Evolutionary conservation across 1,139 yeast species (phyloP), one percentile per base, ranked within the genome.

Genomic region (Hansenula lynferdii): DNA sequence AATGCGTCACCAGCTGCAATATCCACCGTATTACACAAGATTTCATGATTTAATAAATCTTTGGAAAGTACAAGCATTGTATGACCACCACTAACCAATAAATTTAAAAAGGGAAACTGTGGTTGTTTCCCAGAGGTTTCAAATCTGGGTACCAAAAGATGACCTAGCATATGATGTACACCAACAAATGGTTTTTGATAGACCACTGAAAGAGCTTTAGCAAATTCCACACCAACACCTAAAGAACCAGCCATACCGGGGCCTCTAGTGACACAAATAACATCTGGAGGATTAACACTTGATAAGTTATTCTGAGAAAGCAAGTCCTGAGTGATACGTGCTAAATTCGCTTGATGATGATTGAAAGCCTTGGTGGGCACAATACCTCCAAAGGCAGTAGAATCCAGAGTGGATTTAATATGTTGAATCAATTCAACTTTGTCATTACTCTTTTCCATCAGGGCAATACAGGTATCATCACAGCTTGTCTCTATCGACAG

Each of bases 101-200:
- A 62, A 51, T 94, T 85, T 19, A 87, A 53, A 51, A 84, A 87
- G 3, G 99, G 98, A 53, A 73, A 92, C 32, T 61, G 45, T 0
- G 94, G 92, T 0, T 42, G 40, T 22, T 35, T 37, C n/a, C 67
- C 80, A 51, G 61, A 69, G 44, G 53, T 56, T 37, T 42, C 56
- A 47, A 84, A 62, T 32, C 90, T 66, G 0, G 96, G 83, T 0
- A 86, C 72, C 27, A 92, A 61, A 8, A 92, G 62, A 62, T 92
- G 99, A 0, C 96, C 98, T 39, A 92, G 67, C 98, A 92, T 92
- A 54, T 94, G 98, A 55, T 94, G 96, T 0, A 92, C 96, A 0
- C 97, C 97, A 1, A 92, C 66, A 20, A 87, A 54, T 0, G 97
- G 97, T 4, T 69, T 72, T 19, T 72, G 61, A 83, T 89, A 83